A percentile compares a stretch with the other conserved stretches of the same genome.
These are phyloP conservation scores for Raffaelea albimanens DNA, from an alignment of 2,329 filamentous ascomycete species.

Conservation along the genomic window DNA sequence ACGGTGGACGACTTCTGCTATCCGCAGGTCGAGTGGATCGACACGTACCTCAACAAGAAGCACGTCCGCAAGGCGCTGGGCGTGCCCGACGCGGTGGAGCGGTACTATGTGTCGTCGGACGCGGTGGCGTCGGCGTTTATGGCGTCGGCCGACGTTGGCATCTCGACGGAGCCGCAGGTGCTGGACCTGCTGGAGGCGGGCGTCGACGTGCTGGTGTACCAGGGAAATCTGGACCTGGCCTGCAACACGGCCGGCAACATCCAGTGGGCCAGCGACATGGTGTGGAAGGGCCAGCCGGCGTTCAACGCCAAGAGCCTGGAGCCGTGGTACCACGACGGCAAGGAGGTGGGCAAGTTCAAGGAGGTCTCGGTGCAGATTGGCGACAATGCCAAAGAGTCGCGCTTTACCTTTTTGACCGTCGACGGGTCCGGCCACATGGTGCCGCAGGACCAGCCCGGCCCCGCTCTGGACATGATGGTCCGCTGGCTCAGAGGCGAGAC, in stretches of 20 bases:
- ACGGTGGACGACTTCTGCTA: constrained; percentile 27
- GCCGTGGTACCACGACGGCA: constrained; percentile 6
- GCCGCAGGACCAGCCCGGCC: neutral
- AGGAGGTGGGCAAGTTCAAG: constrained; percentile 3
- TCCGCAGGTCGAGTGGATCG: constrained; percentile 49
- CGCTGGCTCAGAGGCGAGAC: neutral
- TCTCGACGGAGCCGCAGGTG: constrained; percentile 29
- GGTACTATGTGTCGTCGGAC: constrained; percentile 44
- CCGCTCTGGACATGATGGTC: neutral
- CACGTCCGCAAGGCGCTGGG: constrained; percentile 48
- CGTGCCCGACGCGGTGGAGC: constrained; percentile 20
- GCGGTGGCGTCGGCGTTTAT: constrained; percentile 33
- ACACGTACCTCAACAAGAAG: constrained; percentile 46
- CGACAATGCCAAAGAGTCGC: neutral
- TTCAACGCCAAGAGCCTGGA: constrained; percentile 23
- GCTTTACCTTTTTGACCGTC: neutral
- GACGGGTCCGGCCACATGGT: constrained; percentile 3
- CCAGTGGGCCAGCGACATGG: constrained; percentile 28
- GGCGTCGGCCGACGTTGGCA: constrained; percentile 38
- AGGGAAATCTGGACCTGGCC: constrained; percentile 12
- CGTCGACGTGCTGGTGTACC: constrained; percentile 10
- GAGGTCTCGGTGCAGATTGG: constrained; percentile 3
- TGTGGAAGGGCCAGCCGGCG: constrained; percentile 33
- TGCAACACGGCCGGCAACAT: constrained; percentile 15
- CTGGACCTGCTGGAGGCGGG: constrained; percentile 7